Percentiles rank a stretch among this genome's conserved stretches.
Conservation (phyloP, 495 filamentous ascomycete genomes). For the Penicillium waksmanii region DNA sequence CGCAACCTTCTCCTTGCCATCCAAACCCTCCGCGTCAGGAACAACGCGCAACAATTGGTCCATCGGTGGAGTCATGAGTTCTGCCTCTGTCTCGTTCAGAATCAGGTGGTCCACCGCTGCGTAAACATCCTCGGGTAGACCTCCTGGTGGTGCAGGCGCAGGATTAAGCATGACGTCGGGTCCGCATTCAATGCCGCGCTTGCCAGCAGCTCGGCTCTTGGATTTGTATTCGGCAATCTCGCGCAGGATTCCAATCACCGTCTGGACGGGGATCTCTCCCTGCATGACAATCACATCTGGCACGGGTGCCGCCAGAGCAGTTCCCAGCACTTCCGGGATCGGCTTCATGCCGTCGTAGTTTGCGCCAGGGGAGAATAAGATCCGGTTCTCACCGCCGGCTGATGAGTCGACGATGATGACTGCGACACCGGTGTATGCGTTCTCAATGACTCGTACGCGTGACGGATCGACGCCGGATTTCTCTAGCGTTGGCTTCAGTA, state of each 20-base stretch:
- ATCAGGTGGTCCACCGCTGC: conserved; percentile 74
- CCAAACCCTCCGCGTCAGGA: conserved; percentile 48
- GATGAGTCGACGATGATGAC: conserved; percentile 83
- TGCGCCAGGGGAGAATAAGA: conserved; percentile 78
- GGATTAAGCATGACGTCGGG: conserved; percentile 79
- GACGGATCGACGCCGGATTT: conserved; percentile 65
- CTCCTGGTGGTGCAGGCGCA: conserved; percentile 68
- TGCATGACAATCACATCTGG: conserved; percentile 82
- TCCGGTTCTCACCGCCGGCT: conserved; percentile 81
- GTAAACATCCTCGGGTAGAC: conserved; percentile 70
- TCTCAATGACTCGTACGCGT: conserved; percentile 51
- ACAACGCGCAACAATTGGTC: conserved; percentile 36
- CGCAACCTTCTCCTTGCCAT: conserved; percentile 55
- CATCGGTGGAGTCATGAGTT: conserved; percentile 60
- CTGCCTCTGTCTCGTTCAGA: conserved; percentile 90
- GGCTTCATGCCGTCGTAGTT: conserved; percentile 63
- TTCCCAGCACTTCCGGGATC: conserved; percentile 44
- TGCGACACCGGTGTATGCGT: conserved; percentile 74
- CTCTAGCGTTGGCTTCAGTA: conserved; percentile 51
- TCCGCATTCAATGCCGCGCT: conserved; percentile 47
- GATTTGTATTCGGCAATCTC: conserved; percentile 37
- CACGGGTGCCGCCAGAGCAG: conserved; percentile 36
- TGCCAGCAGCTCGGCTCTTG: conserved; percentile 50
- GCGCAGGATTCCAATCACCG: conserved; percentile 67
- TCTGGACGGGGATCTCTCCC: conserved; percentile 78